A percentile compares a stretch with the other conserved stretches of the same genome.
Conservation (phyloP, 139 green algal species). For the Micractinium sp. region DNA sequence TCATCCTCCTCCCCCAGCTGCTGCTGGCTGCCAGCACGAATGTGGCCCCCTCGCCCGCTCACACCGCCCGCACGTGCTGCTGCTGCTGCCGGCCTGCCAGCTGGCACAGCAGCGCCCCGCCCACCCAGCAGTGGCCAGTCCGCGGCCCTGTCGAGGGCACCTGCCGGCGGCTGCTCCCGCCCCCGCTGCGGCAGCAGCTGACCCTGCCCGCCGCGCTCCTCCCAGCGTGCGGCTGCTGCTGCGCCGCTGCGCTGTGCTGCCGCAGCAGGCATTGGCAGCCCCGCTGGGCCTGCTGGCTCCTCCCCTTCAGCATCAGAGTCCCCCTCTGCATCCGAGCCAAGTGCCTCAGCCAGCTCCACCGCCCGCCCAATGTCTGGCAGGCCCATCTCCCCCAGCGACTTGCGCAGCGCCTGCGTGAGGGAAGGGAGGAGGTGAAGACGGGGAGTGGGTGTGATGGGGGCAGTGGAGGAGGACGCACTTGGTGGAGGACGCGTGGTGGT, state of each 20-base stretch:
- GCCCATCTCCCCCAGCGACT: neutral
- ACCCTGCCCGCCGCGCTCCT: neutral
- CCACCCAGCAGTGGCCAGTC: neutral
- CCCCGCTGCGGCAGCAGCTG: neutral
- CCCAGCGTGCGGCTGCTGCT: neutral
- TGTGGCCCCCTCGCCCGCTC: neutral
- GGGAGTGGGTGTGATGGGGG: no score
- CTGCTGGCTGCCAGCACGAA: constrained; percentile 1
- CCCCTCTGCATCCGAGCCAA: neutral
- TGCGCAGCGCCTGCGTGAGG: constrained; percentile 3
- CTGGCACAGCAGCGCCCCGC: neutral
- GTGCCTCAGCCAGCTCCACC: constrained; percentile 14
- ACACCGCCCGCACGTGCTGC: neutral
- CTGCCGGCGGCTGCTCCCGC: neutral
- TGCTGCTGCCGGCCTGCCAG: neutral
- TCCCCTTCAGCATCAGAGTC: neutral
- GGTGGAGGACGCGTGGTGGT: no score
- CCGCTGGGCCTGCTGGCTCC: neutral
- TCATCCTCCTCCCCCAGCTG: no score
- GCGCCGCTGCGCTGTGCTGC: neutral
- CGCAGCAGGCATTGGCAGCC: neutral
- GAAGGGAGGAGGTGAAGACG: neutral
- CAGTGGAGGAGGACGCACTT: no score
- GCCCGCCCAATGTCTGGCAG: constrained; percentile 14
- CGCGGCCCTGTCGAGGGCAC: neutral